A percentile compares a stretch with the other conserved stretches of the same genome.
These are phyloP conservation scores for Fraxinus floribunda DNA, from an alignment of 305 asterid genomes.

Conservation along the genomic window DNA sequence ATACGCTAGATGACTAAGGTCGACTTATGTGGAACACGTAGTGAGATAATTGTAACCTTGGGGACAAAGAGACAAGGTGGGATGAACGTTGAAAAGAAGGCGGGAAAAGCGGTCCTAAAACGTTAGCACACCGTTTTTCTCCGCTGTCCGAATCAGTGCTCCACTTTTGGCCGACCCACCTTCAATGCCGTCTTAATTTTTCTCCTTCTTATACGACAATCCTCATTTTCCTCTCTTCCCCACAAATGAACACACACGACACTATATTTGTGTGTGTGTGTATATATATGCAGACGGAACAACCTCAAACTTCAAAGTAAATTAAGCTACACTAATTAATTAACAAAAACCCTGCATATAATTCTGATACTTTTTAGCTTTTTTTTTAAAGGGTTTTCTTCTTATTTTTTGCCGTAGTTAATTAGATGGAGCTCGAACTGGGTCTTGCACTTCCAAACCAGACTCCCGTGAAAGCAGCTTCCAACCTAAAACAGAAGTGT, in stretches of 20 bases:
- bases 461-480: slow-evolving; percentile 8
- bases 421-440: slow-evolving; percentile 59
- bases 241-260: neutral
- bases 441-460: slow-evolving; percentile 52
- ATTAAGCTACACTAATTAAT: neutral
- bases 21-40: neutral
- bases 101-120: slow-evolving; percentile 22
- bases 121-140: slow-evolving; percentile 23
- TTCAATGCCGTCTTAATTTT: slow-evolving; percentile 51
- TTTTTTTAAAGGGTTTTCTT: neutral
- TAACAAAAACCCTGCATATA: neutral
- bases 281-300: slow-evolving; percentile 1
- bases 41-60: neutral
- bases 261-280: neutral
- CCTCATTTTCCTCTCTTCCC: slow-evolving; percentile 15
- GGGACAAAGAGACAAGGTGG: slow-evolving; percentile 45
- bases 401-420: neutral
- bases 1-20: neutral
- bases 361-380: neutral
- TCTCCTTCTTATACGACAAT: slow-evolving; percentile 42
- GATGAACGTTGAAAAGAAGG: slow-evolving; percentile 8
- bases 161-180: slow-evolving; percentile 64
- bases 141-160: slow-evolving; percentile 45
- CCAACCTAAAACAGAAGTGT: slow-evolving; percentile 9
- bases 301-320: slow-evolving; percentile 20